phyloP scores from a whole-genome alignment of 176 grass and related monocot genomes.

The Musa acuminata region DNA sequence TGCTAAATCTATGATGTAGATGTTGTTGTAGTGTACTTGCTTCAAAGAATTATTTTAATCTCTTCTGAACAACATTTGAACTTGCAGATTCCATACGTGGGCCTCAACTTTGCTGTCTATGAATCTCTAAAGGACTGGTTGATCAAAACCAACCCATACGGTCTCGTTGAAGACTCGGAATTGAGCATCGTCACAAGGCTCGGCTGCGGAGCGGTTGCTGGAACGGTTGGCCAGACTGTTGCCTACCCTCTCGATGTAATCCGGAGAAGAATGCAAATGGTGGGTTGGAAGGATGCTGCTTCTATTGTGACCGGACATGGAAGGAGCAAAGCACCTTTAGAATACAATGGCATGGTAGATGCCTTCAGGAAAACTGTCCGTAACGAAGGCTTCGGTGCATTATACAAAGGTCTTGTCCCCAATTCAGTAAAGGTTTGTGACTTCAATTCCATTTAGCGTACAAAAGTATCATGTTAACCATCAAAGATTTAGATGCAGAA shows the following conservation, averaged over 20 bases:
- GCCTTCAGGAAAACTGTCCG: slow-evolving; percentile 90
- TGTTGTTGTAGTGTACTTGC: too few relatives aligned
- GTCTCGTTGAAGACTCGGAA: slow-evolving; percentile 60
- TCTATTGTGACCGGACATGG: slow-evolving; percentile 65
- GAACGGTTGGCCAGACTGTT: slow-evolving; percentile 94
- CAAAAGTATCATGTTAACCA: not conserved
- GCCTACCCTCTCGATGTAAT: slow-evolving; percentile 97
- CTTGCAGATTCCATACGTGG: slow-evolving; percentile 82
- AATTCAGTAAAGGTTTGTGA: slow-evolving; percentile 87
- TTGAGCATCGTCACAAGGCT: slow-evolving; percentile 67
- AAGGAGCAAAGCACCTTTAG: slow-evolving; percentile 39
- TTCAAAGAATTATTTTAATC: not conserved
- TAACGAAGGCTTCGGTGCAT: slow-evolving; percentile 75
- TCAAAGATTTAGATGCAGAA: too few relatives aligned
- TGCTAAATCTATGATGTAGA: too few relatives aligned
- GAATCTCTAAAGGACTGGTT: slow-evolving; percentile 93
- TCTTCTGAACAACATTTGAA: slow-evolving; percentile 12
- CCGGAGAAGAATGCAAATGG: slow-evolving; percentile 98
- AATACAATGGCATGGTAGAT: slow-evolving; percentile 94
- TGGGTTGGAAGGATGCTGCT: slow-evolving; percentile 83
- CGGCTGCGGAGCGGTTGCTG: slow-evolving; percentile 77
- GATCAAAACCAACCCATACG: slow-evolving; percentile 47
- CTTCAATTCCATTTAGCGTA: not conserved
- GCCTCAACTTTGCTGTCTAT: slow-evolving; percentile 95
- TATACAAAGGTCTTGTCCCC: slow-evolving; percentile 98